Evolutionary conservation across 2,329 filamentous ascomycete genomes (phyloP).

Genomic region (Amauroascus niger): DNA sequence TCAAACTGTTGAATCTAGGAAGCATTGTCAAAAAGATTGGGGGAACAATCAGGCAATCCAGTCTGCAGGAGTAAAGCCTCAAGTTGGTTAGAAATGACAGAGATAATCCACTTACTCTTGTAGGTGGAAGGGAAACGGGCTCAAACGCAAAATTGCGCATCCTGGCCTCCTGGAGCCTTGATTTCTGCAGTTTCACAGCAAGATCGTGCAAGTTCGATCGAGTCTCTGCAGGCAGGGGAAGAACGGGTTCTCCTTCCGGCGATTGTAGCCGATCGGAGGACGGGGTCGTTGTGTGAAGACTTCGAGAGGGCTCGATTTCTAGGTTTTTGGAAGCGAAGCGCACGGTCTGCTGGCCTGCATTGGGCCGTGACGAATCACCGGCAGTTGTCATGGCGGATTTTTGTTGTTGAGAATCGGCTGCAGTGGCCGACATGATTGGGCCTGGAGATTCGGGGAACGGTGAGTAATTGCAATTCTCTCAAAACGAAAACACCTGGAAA

Average conservation of each 20-base stretch:
- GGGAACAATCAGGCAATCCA: neutral
- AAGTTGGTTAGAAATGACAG: neutral
- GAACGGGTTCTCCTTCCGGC: conserved; percentile 7
- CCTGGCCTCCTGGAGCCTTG: conserved; percentile 68
- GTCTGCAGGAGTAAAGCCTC: too few species aligned
- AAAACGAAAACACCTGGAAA: neutral
- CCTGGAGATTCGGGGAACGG: neutral
- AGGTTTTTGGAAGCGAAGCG: conserved; percentile 63
- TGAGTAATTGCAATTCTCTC: neutral
- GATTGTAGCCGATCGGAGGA: conserved; percentile 17
- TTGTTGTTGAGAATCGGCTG: neutral
- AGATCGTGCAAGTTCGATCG: conserved; percentile 61
- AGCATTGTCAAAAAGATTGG: conserved; percentile 1
- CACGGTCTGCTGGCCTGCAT: conserved; percentile 41
- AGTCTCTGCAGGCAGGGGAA: conserved; percentile 27
- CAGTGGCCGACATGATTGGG: neutral
- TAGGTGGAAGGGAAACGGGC: conserved; percentile 69
- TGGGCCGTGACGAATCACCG: neutral
- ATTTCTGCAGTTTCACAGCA: conserved; percentile 60
- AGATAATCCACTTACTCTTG: conserved; percentile 30
- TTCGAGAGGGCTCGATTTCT: conserved; percentile 51
- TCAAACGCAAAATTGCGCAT: conserved; percentile 85
- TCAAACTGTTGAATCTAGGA: neutral
- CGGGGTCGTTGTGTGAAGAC: conserved; percentile 23
- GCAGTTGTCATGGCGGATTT: conserved; percentile 10